These are phyloP conservation scores for Kitagawia praeruptora DNA, from an alignment of 129 eudicot species.

Conservation along the genomic window DNA sequence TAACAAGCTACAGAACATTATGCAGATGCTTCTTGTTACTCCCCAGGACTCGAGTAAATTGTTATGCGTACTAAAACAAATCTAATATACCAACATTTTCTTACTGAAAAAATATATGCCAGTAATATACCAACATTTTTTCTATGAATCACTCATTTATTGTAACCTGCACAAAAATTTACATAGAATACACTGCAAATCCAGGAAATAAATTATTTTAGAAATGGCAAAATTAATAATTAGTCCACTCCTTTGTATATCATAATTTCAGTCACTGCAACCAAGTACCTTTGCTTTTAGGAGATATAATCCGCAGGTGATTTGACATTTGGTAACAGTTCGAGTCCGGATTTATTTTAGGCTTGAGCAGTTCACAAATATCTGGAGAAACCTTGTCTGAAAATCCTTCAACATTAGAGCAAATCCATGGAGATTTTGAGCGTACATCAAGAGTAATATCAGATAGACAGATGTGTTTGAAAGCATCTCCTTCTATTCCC, in stretches of 20 bases:
- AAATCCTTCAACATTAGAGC: conserved; percentile 8
- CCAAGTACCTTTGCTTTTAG: not conserved
- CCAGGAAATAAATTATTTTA: not conserved
- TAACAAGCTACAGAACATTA: too few relatives aligned
- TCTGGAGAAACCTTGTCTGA: conserved; percentile 9
- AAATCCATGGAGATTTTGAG: conserved; percentile 1
- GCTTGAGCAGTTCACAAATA: not conserved
- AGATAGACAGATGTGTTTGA: conserved; percentile 4
- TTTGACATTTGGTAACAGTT: conserved; percentile 4
- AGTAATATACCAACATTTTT: not conserved
- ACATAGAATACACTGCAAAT: not conserved
- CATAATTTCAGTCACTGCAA: not conserved
- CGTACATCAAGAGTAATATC: conserved; percentile 7
- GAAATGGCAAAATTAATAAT: not conserved
- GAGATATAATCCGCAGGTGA: not conserved
- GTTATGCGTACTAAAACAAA: not conserved
- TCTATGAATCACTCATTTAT: not conserved
- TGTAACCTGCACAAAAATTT: conserved; percentile 10
- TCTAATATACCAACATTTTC: too few relatives aligned
- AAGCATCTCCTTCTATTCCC: conserved; percentile 4
- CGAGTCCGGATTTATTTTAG: not conserved
- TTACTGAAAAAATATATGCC: not conserved
- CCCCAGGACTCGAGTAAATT: not conserved
- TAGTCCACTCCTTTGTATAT: not conserved
- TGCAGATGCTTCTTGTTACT: too few relatives aligned